Evolutionary conservation across 2,329 filamentous ascomycete genomes (phyloP).

Genomic region (Colletotrichum agaves): DNA sequence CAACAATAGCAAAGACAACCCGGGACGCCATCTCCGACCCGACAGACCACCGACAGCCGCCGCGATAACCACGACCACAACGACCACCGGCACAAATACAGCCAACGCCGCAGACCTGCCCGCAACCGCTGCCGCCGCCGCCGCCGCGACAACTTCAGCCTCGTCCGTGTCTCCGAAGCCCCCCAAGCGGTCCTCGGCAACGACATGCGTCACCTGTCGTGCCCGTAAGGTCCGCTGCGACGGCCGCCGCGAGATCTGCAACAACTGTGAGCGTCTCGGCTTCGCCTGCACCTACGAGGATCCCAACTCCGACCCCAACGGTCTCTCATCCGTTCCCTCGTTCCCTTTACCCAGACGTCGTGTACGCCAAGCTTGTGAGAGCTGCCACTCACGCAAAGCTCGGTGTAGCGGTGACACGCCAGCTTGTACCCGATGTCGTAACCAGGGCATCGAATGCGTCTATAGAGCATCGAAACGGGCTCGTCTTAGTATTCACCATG

Average conservation of each 20-base stretch:
- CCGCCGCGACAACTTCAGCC: conserved; percentile 34
- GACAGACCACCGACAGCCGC: conserved; percentile 35
- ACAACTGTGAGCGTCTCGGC: conserved; percentile 68
- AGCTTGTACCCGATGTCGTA: conserved; percentile 62
- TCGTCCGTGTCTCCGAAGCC: conserved; percentile 38
- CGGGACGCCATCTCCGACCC: conserved; percentile 34
- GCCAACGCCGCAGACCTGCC: background rate
- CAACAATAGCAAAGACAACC: conserved; percentile 30
- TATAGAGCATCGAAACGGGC: conserved; percentile 61
- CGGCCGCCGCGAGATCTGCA: conserved; percentile 62
- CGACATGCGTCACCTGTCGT: conserved; percentile 65
- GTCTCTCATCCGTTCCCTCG: conserved; percentile 44
- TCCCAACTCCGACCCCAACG: conserved; percentile 53
- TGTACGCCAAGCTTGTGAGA: conserved; percentile 66
- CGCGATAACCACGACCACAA: conserved; percentile 12
- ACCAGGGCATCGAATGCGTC: conserved; percentile 65
- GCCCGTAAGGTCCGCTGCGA: conserved; percentile 69
- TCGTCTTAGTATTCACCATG: conserved; percentile 28
- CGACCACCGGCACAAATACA: background rate
- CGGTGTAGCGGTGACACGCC: conserved; percentile 68
- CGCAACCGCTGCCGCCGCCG: background rate
- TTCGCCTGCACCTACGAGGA: conserved; percentile 69
- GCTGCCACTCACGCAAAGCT: conserved; percentile 68
- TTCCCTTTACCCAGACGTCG: conserved; percentile 59
- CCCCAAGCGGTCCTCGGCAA: conserved; percentile 56